Evolutionary conservation across 2,329 filamentous ascomycete genomes (phyloP), one percentile per base, ranked within the genome.

Genomic region (Phialemoniopsis sp.): DNA sequence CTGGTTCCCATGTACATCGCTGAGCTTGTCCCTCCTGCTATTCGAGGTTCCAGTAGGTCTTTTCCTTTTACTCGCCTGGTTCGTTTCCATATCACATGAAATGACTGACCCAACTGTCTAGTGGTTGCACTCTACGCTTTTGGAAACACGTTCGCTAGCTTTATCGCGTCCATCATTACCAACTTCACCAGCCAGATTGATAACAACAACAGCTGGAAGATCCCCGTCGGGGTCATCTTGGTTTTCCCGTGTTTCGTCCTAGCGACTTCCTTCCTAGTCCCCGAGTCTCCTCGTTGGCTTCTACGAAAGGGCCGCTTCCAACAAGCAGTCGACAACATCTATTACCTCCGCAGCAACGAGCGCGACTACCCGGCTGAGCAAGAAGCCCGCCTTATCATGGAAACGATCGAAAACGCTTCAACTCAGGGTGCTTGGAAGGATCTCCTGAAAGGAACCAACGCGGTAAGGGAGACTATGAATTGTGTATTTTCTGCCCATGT

Each of bases 221-320:
- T 46, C 8, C 42, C 42, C 13, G 37, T 46, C 26, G 40, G 17
- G 1, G 33, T 48, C 15, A 44, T 48, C 40, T 39, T 40, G 33
- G 29, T 42, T 3, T 21, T 31, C 10, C 46, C 46, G 2, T 18
- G 6, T 10, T 26, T 26, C 21, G 21, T 26, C 6, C 21, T 32
- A 6, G 4, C 44, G 3, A 44, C 39, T 15, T 38, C 44, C 9
- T 4, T 13, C 8, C 32, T 42, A 2, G 17, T 48, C 14, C 46
- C 42, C 13, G 44, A 46, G 35, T 48, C 46, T 13, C 46, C 46
- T 10, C 40, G 46, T 18, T 48, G 46, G 46, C 46, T 48, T 1
- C 34, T 47, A 4, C 43, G 43, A 4, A 41, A 40, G 15, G 41
- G 40, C 21, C 34, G 39, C 12, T 14, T 36, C 36, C 34, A 42